phyloP scores from a whole-genome alignment of 2,329 filamentous ascomycete genomes.

The Xylariaceae sp. region DNA sequence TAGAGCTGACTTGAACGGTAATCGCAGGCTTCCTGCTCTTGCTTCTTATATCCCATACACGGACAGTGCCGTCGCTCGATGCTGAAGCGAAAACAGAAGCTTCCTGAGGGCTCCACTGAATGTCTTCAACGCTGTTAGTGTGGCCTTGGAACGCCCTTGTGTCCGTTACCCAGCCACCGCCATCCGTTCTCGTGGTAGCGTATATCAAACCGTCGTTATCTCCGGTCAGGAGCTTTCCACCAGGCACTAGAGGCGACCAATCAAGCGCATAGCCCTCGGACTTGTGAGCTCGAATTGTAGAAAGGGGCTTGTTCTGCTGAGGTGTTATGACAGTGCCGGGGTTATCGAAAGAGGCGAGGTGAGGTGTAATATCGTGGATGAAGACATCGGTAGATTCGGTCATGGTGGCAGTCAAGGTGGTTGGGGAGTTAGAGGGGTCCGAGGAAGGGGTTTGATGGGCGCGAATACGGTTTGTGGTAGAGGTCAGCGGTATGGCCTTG shows the following conservation, averaged over 20 bases:
- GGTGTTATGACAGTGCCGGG: constrained; percentile 81
- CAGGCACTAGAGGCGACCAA: constrained; percentile 84
- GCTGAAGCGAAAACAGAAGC: constrained; percentile 93
- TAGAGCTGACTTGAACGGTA: constrained; percentile 79
- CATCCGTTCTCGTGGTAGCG: constrained; percentile 82
- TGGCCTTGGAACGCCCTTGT: constrained; percentile 84
- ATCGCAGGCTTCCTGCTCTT: constrained; percentile 90
- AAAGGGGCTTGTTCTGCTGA: constrained; percentile 86
- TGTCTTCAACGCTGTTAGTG: constrained; percentile 84
- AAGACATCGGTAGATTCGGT: constrained; percentile 86
- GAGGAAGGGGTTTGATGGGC: constrained; percentile 77
- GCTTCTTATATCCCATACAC: constrained; percentile 92
- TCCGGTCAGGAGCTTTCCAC: constrained; percentile 87
- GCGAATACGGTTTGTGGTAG: constrained; percentile 93
- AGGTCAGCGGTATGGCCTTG: constrained; percentile 82
- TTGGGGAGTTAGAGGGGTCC: constrained; percentile 73
- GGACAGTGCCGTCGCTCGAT: constrained; percentile 91
- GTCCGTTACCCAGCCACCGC: constrained; percentile 89
- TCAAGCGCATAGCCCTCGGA: constrained; percentile 95
- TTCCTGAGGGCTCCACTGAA: constrained; percentile 96
- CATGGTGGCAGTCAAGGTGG: constrained; percentile 88
- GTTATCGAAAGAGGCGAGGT: constrained; percentile 86
- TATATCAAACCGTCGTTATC: constrained; percentile 92
- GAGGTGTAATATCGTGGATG: constrained; percentile 92
- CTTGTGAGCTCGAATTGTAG: constrained; percentile 89